A percentile compares a stretch with the other conserved stretches of the same genome.
These are phyloP conservation scores for Irpex sp. DNA, from an alignment of 1,284 basidiomycete genomes.

Conservation along the genomic window DNA sequence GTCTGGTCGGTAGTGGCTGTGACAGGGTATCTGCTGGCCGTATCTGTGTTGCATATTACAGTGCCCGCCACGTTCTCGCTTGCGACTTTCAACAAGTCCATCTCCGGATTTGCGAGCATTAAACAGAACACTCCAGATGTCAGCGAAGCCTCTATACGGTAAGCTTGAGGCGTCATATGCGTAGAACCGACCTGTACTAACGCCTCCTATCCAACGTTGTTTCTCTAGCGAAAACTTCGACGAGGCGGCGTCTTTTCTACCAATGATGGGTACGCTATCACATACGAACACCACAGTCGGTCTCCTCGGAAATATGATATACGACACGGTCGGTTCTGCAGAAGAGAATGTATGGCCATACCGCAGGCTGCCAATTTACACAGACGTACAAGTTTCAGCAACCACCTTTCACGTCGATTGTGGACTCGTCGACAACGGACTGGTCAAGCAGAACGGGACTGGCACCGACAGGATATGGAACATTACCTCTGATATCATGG, in stretches of 20 bases:
- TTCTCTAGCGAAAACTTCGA: neutral
- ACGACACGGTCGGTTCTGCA: neutral
- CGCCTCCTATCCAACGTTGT: neutral
- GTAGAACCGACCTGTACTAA: neutral
- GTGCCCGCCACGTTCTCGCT: neutral
- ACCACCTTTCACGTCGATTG: neutral
- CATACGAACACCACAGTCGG: neutral
- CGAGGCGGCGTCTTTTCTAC: neutral
- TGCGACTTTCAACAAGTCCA: neutral
- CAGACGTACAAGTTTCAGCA: neutral
- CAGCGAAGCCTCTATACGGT: neutral
- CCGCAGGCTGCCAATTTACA: neutral
- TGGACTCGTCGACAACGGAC: neutral
- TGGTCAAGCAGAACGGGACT: neutral
- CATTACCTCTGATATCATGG: neutral
- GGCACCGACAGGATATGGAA: neutral
- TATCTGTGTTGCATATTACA: constrained; percentile 3
- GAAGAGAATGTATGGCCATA: neutral
- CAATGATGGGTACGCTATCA: neutral
- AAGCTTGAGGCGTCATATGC: neutral
- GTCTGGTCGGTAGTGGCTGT: neutral
- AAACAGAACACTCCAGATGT: neutral
- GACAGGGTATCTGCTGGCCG: neutral
- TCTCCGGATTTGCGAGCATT: neutral
- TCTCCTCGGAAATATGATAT: neutral